Percentiles rank a stretch among this genome's conserved stretches.
Conservation (phyloP, 1,284 basidiomycete genomes). For the Lentinula novae-zelandiae region DNA sequence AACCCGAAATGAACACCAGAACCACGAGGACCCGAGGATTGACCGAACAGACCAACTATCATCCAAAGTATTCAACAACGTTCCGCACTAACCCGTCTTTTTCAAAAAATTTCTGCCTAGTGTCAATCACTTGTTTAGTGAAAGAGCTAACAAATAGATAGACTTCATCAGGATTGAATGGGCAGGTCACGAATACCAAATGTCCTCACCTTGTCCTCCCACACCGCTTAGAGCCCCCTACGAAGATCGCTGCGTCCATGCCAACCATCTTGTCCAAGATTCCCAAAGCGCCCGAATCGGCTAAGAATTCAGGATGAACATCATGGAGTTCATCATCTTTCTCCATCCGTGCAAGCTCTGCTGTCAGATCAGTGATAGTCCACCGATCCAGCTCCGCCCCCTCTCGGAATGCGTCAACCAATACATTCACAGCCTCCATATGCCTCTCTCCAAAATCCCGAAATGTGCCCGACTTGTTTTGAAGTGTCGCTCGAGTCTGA, state of each 20-base stretch:
- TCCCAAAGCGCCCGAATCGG: constrained; percentile 41
- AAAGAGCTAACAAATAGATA: constrained; percentile 30
- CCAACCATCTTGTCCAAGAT: constrained; percentile 49
- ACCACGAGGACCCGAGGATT: neutral
- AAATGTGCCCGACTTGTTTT: constrained; percentile 40
- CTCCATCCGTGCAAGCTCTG: constrained; percentile 15
- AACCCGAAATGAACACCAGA: neutral
- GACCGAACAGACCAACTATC: neutral
- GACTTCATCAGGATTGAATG: neutral
- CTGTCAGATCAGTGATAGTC: constrained; percentile 35
- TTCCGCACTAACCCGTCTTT: constrained; percentile 21
- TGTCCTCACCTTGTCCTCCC: constrained; percentile 32
- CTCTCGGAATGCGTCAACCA: constrained; percentile 36
- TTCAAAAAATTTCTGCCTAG: constrained; percentile 28
- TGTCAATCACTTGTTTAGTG: constrained; percentile 38
- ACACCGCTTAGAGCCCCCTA: constrained; percentile 38
- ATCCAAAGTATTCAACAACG: constrained; percentile 36
- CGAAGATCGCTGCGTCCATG: constrained; percentile 39
- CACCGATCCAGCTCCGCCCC: constrained; percentile 36
- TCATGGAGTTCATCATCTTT: constrained; percentile 12
- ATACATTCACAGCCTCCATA: constrained; percentile 34
- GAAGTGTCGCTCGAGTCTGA: constrained; percentile 9
- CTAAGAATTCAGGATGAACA: constrained; percentile 29
- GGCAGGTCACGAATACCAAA: neutral
- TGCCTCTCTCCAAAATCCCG: constrained; percentile 31